These are phyloP conservation scores for Nicotiana tabacum DNA, from an alignment of 257 asterid genomes.

Conservation along the genomic window DNA sequence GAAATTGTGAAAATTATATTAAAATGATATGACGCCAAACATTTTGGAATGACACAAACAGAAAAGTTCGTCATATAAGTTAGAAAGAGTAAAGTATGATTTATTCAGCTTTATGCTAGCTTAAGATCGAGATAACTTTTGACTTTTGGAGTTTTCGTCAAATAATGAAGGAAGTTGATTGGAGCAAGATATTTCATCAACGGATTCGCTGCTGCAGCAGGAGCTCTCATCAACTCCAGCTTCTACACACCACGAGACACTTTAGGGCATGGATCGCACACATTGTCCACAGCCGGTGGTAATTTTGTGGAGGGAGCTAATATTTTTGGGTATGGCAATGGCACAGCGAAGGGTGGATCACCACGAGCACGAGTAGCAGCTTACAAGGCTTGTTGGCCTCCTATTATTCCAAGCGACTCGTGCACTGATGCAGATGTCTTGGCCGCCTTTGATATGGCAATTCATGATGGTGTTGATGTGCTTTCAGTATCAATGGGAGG, in stretches of 20 bases:
- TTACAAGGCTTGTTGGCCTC: conserved; percentile 93
- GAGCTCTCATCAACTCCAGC: conserved; percentile 50
- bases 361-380: conserved; percentile 89
- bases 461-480: conserved; percentile 91
- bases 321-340: conserved; percentile 74
- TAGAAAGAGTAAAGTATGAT: neutral
- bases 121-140: neutral
- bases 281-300: conserved; percentile 93
- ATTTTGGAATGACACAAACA: neutral
- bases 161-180: conserved; percentile 61
- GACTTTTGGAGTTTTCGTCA: neutral
- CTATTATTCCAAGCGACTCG: conserved; percentile 42
- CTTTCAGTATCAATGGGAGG: conserved; percentile 88
- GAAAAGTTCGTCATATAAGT: neutral
- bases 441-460: conserved; percentile 81
- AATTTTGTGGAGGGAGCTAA: conserved; percentile 60
- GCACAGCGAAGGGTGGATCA: conserved; percentile 93
- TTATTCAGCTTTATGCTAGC: neutral
- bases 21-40: neutral
- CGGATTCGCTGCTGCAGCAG: conserved; percentile 59
- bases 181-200: conserved; percentile 90
- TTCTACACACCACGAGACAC: conserved; percentile 61
- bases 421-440: conserved; percentile 88
- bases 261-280: conserved; percentile 90
- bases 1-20: neutral